Base-by-base conservation (phyloP, 257 asterid genomes). In the Primulina tabacum region DNA sequence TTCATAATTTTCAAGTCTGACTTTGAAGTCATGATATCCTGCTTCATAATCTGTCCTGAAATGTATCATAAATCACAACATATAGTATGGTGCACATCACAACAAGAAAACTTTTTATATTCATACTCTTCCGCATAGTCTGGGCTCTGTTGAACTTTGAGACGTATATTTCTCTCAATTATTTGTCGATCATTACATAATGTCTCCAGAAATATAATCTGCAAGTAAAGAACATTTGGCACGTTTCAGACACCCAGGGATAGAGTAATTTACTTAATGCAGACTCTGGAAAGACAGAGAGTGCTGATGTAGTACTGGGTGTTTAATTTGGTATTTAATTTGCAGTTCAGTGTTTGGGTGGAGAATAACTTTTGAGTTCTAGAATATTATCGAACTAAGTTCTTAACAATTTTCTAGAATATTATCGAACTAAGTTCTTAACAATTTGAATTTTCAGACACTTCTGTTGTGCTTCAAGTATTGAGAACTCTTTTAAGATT, bases 21-120 rank as follows among this genome's bases (percentile, higher is more conserved):
- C 83, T 85, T 88, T 94, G 77, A 94, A 94, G 82, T 94, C 99
- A 37, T 81, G 83, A 81, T 94, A 94, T 74, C 99, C 99, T 64
- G 97, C 99, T 88, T 90, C 99, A 79, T 80, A 94, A 86, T 94
- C 99, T 77, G 96, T 87, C 88, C 99, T 94, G 97, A 79, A 85
- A 86, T 52, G 76, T 65, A 73, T 68, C 73, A 74, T 32, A 34
- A 50, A 76, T 80, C 76, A 79, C 50, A 69, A 43, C 38, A 66
- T 64, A 77, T 81, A 69, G n/a, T 35, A 62, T 50, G 57, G 26
- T 68, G 26, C 28, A 62, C 58, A 67, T 60, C 38, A 37, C 67
- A 79, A 71, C 58, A 53, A 73, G 64, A 85, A 74, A 78, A 68
- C 33, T 61, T 18, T 57, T 64, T 28, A 33, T 53, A 75, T 28